phyloP scores from a whole-genome alignment of 2,329 filamentous ascomycete species.

The Cladophialophora chaetospira region DNA sequence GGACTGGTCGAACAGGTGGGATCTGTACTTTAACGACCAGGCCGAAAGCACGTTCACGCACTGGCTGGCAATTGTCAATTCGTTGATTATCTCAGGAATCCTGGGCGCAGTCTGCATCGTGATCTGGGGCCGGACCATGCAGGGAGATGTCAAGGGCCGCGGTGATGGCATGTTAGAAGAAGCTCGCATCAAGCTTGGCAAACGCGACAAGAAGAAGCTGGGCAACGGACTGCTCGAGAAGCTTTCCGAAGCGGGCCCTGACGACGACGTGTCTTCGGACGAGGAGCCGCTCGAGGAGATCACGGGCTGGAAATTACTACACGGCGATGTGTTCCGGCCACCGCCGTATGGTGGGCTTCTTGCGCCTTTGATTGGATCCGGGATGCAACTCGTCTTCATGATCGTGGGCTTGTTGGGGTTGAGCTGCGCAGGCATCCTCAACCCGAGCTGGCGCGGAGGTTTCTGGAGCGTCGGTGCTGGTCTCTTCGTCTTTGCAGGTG shows the following conservation, averaged over 20 bases:
- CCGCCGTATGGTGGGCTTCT: constrained; percentile 71
- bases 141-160: constrained; percentile 75
- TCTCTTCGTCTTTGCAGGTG: constrained; percentile 78
- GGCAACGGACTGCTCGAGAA: constrained; percentile 58
- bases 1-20: constrained; percentile 84
- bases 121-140: constrained; percentile 76
- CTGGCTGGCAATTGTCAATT: constrained; percentile 87
- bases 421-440: constrained; percentile 75
- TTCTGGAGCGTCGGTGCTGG: constrained; percentile 83
- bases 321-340: constrained; percentile 82
- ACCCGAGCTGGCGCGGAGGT: constrained; percentile 85
- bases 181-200: constrained; percentile 57
- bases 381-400: constrained; percentile 86
- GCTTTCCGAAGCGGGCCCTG: constrained; percentile 54
- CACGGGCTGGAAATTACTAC: constrained; percentile 84
- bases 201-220: constrained; percentile 52
- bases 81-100: constrained; percentile 76
- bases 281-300: constrained; percentile 76
- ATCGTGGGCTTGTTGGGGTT: constrained; percentile 69
- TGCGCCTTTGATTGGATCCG: constrained; percentile 79
- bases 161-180: constrained; percentile 68
- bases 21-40: constrained; percentile 86
- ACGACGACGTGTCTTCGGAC: constrained; percentile 57
- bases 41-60: constrained; percentile 79
- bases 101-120: constrained; percentile 78